Percentiles rank a stretch among this genome's conserved stretches.
These are phyloP conservation scores for Diaporthe australafricana DNA, from an alignment of 2,329 filamentous ascomycete species.

Conservation along the genomic window DNA sequence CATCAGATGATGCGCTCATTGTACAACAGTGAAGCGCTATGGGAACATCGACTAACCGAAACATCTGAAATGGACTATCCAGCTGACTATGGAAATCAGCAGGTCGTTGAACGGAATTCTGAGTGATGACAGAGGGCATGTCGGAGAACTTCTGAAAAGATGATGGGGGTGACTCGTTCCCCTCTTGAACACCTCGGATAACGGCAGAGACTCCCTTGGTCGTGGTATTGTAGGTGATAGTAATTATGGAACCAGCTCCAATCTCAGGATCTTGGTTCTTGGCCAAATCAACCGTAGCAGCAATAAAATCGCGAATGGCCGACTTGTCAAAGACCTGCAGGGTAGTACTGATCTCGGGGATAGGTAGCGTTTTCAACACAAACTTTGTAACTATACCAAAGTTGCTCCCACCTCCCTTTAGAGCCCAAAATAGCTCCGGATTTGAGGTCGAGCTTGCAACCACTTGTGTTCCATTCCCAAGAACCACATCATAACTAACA, in stretches of 20 bases:
- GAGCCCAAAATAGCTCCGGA: conserved; percentile 43
- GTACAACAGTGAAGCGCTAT: too few species aligned
- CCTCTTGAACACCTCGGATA: conserved; percentile 50
- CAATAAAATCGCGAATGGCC: conserved; percentile 42
- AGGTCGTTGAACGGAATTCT: conserved; percentile 46
- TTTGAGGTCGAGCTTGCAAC: conserved; percentile 40
- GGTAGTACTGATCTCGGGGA: conserved; percentile 42
- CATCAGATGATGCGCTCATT: too few species aligned
- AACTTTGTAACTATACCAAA: conserved; percentile 16
- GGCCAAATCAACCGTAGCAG: conserved; percentile 40
- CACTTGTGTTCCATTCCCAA: conserved; percentile 42
- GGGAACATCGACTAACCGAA: conserved; percentile 41
- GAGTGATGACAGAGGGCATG: conserved; percentile 40
- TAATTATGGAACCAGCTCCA: conserved; percentile 48
- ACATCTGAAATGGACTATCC: conserved; percentile 42
- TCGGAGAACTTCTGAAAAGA: conserved; percentile 48
- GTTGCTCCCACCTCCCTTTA: conserved; percentile 43
- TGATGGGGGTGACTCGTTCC: conserved; percentile 46
- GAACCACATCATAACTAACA: conserved; percentile 41
- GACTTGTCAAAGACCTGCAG: conserved; percentile 46
- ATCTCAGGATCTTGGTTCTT: conserved; percentile 41
- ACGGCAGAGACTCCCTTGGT: conserved; percentile 42
- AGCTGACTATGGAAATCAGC: conserved; percentile 43
- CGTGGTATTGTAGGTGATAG: conserved; percentile 45
- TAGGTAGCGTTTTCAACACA: conserved; percentile 33